Conservation (phyloP, 192 early-diverging fungal species). For the Linnemannia exigua region DNA sequence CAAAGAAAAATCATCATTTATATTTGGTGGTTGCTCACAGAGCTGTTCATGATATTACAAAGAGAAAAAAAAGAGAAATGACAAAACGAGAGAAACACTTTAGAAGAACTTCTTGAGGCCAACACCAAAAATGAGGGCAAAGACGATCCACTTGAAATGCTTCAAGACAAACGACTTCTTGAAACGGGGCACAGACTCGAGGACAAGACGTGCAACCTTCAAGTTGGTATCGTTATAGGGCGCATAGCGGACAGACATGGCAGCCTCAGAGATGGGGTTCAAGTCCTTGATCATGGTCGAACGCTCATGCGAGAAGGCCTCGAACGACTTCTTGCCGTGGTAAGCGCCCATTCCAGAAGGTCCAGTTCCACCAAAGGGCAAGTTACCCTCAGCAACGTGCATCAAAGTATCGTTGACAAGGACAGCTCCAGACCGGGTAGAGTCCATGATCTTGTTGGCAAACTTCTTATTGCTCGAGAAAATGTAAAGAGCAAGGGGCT, state of each 20-base stretch:
- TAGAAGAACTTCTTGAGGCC: constrained; percentile 31
- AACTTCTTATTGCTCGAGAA: constrained; percentile 72
- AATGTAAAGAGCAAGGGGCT: constrained; percentile 86
- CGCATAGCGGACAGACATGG: constrained; percentile 38
- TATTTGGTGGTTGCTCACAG: not conserved
- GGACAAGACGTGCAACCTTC: constrained; percentile 20
- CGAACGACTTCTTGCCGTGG: constrained; percentile 84
- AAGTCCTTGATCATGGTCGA: constrained; percentile 70
- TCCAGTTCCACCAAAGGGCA: constrained; percentile 94
- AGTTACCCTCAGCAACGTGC: constrained; percentile 66
- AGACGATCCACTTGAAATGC: constrained; percentile 53
- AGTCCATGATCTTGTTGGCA: constrained; percentile 73
- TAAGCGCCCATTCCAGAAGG: constrained; percentile 89
- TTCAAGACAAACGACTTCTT: constrained; percentile 44
- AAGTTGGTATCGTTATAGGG: constrained; percentile 44
- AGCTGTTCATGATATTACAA: not conserved
- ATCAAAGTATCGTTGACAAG: constrained; percentile 88
- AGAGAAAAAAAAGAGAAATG: not conserved
- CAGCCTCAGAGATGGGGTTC: constrained; percentile 26
- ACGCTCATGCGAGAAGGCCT: constrained; percentile 85
- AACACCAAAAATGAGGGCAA: constrained; percentile 48
- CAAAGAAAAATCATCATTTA: not conserved
- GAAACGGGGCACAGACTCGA: constrained; percentile 44
- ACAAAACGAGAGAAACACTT: not conserved
- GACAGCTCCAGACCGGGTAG: constrained; percentile 84